Conservation (phyloP, 305 asterid species). For the Withania somnifera region DNA sequence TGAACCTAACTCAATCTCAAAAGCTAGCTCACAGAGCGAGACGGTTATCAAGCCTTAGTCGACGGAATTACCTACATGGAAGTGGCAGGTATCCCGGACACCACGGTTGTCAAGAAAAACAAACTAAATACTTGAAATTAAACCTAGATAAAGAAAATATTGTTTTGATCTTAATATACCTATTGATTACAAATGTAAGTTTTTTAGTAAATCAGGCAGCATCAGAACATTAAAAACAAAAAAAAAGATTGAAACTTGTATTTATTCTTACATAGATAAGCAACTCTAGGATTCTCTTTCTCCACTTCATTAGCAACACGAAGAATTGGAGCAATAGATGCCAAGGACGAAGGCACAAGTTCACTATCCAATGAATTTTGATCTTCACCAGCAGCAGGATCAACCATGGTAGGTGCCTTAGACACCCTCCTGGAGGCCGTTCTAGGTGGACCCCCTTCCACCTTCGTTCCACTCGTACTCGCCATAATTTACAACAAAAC, state of each 20-base stretch:
- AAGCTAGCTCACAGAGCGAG: too few species aligned
- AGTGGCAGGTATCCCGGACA: too few species aligned
- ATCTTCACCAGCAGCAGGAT: constrained; percentile 41
- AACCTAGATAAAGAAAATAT: not conserved
- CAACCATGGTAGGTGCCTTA: constrained; percentile 57
- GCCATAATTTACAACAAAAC: constrained; percentile 42
- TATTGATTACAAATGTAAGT: not conserved
- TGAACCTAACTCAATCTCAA: too few species aligned
- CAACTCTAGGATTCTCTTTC: constrained; percentile 54
- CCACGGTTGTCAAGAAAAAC: too few species aligned
- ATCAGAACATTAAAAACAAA: not conserved
- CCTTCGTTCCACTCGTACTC: constrained; percentile 83
- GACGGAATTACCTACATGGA: too few species aligned
- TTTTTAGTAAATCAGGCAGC: not conserved
- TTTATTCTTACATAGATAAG: constrained; percentile 63
- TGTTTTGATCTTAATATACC: not conserved
- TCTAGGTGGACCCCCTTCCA: constrained; percentile 49
- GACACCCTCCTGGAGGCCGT: constrained; percentile 43
- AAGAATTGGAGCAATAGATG: constrained; percentile 75
- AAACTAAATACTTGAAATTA: not conserved
- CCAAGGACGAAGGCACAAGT: constrained; percentile 87
- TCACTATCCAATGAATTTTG: constrained; percentile 67
- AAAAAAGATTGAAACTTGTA: not conserved
- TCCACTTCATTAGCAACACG: constrained; percentile 93
- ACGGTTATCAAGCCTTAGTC: too few species aligned